A percentile compares a stretch with the other conserved stretches of the same genome.
Conservation (phyloP, 345 rosid genomes). For the Salix udensis region DNA sequence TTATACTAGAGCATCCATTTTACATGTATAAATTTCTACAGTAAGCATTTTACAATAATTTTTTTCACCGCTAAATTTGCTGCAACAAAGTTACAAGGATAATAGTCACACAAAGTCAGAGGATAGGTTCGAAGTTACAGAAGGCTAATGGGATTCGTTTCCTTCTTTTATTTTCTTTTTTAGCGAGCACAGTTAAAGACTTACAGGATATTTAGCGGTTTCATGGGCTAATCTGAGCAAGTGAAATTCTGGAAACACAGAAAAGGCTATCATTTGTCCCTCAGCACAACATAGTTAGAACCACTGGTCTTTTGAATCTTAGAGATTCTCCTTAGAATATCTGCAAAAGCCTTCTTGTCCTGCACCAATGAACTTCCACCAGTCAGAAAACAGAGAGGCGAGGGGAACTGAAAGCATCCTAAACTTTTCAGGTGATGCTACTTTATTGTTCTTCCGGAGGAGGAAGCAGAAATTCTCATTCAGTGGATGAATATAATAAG, state of each 20-base stretch:
- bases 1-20: too few species aligned
- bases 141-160: neutral
- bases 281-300: conserved; percentile 65
- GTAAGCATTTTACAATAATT: neutral
- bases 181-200: neutral
- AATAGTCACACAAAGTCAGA: neutral
- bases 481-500: too few species aligned
- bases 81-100: neutral
- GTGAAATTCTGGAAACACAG: neutral
- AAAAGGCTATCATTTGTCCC: conserved; percentile 41
- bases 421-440: neutral
- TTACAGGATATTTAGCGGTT: neutral
- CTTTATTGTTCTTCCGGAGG: neutral
- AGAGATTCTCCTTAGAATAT: conserved; percentile 71
- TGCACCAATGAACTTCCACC: conserved; percentile 25
- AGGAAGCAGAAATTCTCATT: neutral
- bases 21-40: neutral
- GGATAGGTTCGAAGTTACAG: neutral
- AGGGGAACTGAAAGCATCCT: neutral
- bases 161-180: neutral
- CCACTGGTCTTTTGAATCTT: conserved; percentile 83
- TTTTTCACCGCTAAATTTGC: neutral
- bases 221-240: neutral
- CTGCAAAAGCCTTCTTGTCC: conserved; percentile 86
- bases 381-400: neutral